Base-by-base conservation (phyloP, 345 rosid species). In the Eucalyptus polyanthemos region DNA sequence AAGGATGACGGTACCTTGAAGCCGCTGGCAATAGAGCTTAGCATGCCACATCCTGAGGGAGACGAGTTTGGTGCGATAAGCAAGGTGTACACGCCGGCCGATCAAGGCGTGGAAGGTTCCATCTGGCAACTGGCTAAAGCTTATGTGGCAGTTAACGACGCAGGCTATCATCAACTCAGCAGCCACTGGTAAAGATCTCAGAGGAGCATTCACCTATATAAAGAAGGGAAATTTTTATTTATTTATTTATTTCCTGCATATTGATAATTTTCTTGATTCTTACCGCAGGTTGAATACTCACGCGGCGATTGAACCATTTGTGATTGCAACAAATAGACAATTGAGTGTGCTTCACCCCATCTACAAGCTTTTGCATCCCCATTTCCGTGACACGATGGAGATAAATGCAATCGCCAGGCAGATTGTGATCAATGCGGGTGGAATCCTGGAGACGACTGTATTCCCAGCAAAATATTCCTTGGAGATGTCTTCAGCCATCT, bases 341-440 rank as follows among this genome's bases (percentile, higher is more conserved):
- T 91, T 93, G 49, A 93, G 95, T 83, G 93, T 58, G 86, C 90
- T 93, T 50, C 95, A 93, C 88, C 95, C 95, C 0, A 91, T 93
- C 29, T 67, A 90, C 60, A 92, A 92, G 90, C 95, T 93, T 87
- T 25, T 93, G 80, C 92, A 93, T 17, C 95, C 95, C 11, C 95
- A 93, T 87, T 93, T 92, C 89, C 92, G 94, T 0, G 95, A 92
- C 92, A 92, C 95, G 3, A 91, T 93, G 94, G 91, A 92, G 60
- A 92, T 93, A 42, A 93, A 93, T 81, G 95, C 94, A 14, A 80
- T 92, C 11, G 94, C 91, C 14, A 91, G 94, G 88, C 93, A 92
- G 89, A 89, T 80, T 49, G 90, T 93, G n/a, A 92, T 93, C 47
- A 93, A 92, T 92, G 95, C 92, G 7, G 92, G 91, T 80, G 95